These are phyloP conservation scores for Cladophialophora yegresii DNA, from an alignment of 2,329 filamentous ascomycete genomes.

Conservation along the genomic window DNA sequence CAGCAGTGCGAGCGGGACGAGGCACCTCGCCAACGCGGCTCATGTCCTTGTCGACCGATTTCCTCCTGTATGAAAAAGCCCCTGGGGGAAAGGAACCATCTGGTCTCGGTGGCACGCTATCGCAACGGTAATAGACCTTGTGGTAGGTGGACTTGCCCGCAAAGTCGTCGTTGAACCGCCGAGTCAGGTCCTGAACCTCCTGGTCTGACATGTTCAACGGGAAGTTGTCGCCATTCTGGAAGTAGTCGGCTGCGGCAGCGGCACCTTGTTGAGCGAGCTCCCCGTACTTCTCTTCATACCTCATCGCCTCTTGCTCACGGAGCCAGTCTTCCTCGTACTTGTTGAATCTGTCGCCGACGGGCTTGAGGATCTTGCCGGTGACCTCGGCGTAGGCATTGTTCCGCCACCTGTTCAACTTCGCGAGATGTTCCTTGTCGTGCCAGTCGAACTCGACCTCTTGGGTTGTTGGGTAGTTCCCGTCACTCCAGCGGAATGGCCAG, in stretches of 20 bases:
- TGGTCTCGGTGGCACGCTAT: no score
- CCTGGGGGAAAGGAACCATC: no score
- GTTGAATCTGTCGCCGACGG: constrained; percentile 8
- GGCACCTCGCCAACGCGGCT: constrained; percentile 8
- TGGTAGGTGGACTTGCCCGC: constrained; percentile 4
- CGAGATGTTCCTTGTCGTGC: constrained; percentile 17
- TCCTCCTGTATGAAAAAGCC: no score
- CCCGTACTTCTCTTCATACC: constrained; percentile 18
- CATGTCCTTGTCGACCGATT: constrained; percentile 7
- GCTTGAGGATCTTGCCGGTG: not conserved
- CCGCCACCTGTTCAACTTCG: constrained; percentile 23
- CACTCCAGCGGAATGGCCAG: constrained; percentile 9
- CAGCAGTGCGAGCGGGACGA: constrained; percentile 17
- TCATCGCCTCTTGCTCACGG: constrained; percentile 12
- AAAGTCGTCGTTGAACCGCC: constrained; percentile 24
- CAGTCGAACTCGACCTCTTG: constrained; percentile 27
- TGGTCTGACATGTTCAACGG: constrained; percentile 1
- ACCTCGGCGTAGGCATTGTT: not conserved
- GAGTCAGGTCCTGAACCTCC: not conserved
- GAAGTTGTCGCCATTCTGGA: not conserved
- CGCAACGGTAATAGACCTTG: not conserved
- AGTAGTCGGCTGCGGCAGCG: not conserved
- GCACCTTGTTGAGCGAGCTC: not conserved
- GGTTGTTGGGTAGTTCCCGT: not conserved
- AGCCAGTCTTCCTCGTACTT: constrained; percentile 39